These are phyloP conservation scores for Pseudisothecium myosuroides DNA, from an alignment of 225 moss, liverwort and hornwort species.

Conservation along the genomic window DNA sequence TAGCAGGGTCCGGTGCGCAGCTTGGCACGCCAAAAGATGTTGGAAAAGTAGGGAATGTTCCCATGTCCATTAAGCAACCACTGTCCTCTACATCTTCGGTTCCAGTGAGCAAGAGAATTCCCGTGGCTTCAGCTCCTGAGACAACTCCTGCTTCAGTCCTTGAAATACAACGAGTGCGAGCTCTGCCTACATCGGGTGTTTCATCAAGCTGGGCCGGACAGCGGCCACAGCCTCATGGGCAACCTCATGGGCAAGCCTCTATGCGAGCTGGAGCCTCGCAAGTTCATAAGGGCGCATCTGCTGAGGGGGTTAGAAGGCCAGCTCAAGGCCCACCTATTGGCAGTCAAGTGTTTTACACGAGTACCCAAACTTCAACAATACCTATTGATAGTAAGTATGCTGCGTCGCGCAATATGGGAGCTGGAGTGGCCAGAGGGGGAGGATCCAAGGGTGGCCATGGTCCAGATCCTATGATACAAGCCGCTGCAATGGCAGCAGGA, in stretches of 20 bases:
- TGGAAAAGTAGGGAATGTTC: slow-evolving; percentile 9
- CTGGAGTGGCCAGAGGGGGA: slow-evolving; percentile 33
- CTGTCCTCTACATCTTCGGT: slow-evolving; percentile 11
- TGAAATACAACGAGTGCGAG: slow-evolving; percentile 21
- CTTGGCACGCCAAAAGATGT: neutral
- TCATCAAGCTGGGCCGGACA: slow-evolving; percentile 25
- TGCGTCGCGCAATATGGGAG: slow-evolving; percentile 45
- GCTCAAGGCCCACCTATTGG: slow-evolving; percentile 37
- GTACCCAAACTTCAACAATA: slow-evolving; percentile 13
- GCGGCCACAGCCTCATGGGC: slow-evolving; percentile 14
- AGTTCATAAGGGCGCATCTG: slow-evolving; percentile 21
- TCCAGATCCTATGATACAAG: slow-evolving; percentile 94
- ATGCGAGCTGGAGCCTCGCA: slow-evolving; percentile 30
- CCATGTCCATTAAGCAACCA: slow-evolving; percentile 19
- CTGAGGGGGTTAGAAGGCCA: slow-evolving; percentile 43
- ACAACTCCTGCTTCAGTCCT: slow-evolving; percentile 1
- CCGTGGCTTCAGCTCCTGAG: slow-evolving; percentile 13
- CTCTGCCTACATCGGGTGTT: slow-evolving; percentile 16
- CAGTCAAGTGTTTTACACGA: slow-evolving; percentile 44
- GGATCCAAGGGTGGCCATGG: slow-evolving; percentile 45
- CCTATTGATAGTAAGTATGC: slow-evolving; percentile 46
- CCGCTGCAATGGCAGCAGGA: slow-evolving; percentile 93
- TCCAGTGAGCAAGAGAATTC: slow-evolving; percentile 12
- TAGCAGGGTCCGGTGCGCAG: slow-evolving; percentile 6
- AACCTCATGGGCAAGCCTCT: neutral